These are phyloP conservation scores for Diaporthe longicolla DNA, from an alignment of 2,329 filamentous ascomycete genomes.

Conservation along the genomic window DNA sequence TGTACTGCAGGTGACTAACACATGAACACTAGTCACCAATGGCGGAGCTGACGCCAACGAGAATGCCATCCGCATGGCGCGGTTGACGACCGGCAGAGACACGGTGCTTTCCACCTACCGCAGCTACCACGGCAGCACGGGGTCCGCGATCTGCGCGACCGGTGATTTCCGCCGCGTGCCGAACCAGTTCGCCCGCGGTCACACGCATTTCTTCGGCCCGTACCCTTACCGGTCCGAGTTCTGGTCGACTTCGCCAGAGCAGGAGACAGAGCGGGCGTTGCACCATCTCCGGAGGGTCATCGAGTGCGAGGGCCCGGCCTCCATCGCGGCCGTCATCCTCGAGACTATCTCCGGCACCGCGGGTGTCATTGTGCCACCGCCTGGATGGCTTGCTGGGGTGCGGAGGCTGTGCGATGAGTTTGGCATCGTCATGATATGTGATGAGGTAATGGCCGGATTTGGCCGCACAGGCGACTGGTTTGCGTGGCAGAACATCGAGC, in stretches of 20 bases:
- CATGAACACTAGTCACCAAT: constrained; percentile 27
- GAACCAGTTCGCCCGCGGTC: constrained; percentile 42
- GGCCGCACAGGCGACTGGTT: constrained; percentile 41
- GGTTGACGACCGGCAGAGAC: constrained; percentile 40
- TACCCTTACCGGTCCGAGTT: constrained; percentile 41
- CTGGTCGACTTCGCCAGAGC: constrained; percentile 39
- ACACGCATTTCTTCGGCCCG: constrained; percentile 42
- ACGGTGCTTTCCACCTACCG: constrained; percentile 43
- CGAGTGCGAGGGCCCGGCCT: constrained; percentile 38
- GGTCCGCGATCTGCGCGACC: constrained; percentile 43
- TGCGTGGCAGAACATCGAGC: constrained; percentile 40
- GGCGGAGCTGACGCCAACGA: constrained; percentile 42
- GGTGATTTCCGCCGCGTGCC: constrained; percentile 46
- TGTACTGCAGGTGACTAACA: too few relatives aligned
- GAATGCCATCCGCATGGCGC: constrained; percentile 42
- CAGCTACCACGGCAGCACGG: constrained; percentile 47
- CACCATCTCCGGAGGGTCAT: constrained; percentile 41
- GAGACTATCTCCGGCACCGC: constrained; percentile 41
- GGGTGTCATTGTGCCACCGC: constrained; percentile 39
- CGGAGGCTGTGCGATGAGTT: constrained; percentile 40
- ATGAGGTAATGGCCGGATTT: constrained; percentile 42
- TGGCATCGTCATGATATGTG: constrained; percentile 40
- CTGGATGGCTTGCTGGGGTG: constrained; percentile 39
- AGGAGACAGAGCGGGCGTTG: constrained; percentile 39
- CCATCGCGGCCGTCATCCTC: constrained; percentile 37